Percentiles rank a stretch among this genome's conserved stretches.
Evolutionary conservation across 306 rosid species (phyloP).

Genomic region (Malus domestica): ASM211411v1 NC_041805.1:32581001-32581500

Average conservation of each 20-base stretch:
- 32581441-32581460: neutral
- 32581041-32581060: neutral
- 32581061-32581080: neutral
- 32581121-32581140: neutral
- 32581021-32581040: neutral
- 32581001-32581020: neutral
- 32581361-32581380: neutral
- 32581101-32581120: neutral
- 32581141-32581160: neutral
- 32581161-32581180: neutral
- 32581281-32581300: slow-evolving; percentile 59
- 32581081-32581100: neutral
- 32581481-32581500: neutral
- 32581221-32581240: neutral
- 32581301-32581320: slow-evolving; percentile 85
- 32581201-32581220: neutral
- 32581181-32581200: neutral
- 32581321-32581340: slow-evolving; percentile 86
- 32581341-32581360: slow-evolving; percentile 54
- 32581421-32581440: neutral
- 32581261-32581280: slow-evolving; percentile 3
- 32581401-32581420: neutral
- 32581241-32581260: neutral
- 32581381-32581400: neutral
- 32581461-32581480: neutral